These are phyloP conservation scores for Zhuliangozyma parablackwelliae DNA, from an alignment of 1,139 yeast species.

Conservation along the genomic window DNA sequence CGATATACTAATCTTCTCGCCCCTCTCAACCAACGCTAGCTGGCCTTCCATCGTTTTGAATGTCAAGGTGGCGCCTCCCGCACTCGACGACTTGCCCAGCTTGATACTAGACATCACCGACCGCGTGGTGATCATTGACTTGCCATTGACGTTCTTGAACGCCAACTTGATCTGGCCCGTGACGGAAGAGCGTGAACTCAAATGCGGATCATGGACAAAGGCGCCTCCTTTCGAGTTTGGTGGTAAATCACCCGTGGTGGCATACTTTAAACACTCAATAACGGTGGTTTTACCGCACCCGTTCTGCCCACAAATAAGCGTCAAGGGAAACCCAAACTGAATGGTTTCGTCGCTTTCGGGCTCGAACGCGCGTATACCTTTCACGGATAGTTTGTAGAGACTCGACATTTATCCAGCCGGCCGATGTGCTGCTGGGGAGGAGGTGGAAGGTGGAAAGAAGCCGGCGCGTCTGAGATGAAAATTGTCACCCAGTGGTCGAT, in stretches of 20 bases:
- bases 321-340: conserved; percentile 85
- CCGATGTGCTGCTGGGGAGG: no score
- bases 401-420: conserved; percentile 47
- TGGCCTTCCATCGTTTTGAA: conserved; percentile 93
- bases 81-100: conserved; percentile 20
- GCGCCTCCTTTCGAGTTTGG: conserved; percentile 97
- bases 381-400: conserved; percentile 73
- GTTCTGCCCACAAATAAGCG: conserved; percentile 91
- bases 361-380: conserved; percentile 89
- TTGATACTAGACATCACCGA: conserved; percentile 73
- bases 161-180: conserved; percentile 89
- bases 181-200: conserved; percentile 71
- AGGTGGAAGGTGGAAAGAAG: no score
- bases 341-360: conserved; percentile 79
- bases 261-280: conserved; percentile 88
- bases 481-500: no score
- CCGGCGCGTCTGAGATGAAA: no score
- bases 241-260: conserved; percentile 93
- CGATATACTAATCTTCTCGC: conserved; percentile 70
- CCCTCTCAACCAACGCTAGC: conserved; percentile 59
- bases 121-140: conserved; percentile 81
- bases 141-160: conserved; percentile 68
- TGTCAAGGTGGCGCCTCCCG: conserved; percentile 43
- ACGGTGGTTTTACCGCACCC: conserved; percentile 99
- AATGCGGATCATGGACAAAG: conserved; percentile 88